Conservation (phyloP, 768 basidiomycete species). For the Pleurotus sapidus region DNA sequence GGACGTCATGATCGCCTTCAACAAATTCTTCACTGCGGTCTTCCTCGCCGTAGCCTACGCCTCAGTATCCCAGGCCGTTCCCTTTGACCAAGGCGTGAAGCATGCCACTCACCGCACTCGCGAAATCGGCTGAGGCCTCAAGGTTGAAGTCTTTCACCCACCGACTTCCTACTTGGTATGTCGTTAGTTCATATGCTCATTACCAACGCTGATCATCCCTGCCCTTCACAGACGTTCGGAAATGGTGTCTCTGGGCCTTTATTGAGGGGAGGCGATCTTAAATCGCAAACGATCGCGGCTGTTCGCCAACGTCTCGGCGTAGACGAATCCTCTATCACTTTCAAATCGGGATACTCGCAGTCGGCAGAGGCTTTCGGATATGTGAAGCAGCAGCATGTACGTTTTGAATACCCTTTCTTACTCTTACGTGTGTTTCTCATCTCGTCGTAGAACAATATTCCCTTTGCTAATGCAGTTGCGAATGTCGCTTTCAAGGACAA, state of each 20-base stretch:
- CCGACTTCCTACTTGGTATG: constrained; percentile 30
- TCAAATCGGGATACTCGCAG: constrained; percentile 21
- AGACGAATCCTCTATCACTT: constrained; percentile 15
- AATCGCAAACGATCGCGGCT: constrained; percentile 20
- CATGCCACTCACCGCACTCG: constrained; percentile 29
- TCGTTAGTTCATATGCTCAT: neutral
- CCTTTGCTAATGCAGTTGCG: constrained; percentile 37
- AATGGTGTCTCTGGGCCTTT: constrained; percentile 26
- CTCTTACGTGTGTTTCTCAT: neutral
- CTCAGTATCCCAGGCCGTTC: constrained; percentile 21
- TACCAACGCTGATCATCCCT: neutral
- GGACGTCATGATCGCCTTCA: constrained; percentile 8
- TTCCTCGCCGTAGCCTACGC: constrained; percentile 25
- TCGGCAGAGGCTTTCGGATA: constrained; percentile 22
- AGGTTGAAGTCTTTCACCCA: constrained; percentile 34
- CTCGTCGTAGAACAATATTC: constrained; percentile 21
- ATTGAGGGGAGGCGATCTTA: constrained; percentile 18
- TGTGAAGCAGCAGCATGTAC: constrained; percentile 23
- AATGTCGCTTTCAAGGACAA: constrained; percentile 39
- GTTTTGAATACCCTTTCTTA: neutral
- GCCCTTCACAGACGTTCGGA: constrained; percentile 23
- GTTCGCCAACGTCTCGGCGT: constrained; percentile 20
- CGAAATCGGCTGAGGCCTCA: constrained; percentile 23
- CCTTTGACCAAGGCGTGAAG: constrained; percentile 23
- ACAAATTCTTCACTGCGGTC: constrained; percentile 25